Conservation (phyloP, 139 green algal species). For the Chlamydomonas sp. region DNA sequence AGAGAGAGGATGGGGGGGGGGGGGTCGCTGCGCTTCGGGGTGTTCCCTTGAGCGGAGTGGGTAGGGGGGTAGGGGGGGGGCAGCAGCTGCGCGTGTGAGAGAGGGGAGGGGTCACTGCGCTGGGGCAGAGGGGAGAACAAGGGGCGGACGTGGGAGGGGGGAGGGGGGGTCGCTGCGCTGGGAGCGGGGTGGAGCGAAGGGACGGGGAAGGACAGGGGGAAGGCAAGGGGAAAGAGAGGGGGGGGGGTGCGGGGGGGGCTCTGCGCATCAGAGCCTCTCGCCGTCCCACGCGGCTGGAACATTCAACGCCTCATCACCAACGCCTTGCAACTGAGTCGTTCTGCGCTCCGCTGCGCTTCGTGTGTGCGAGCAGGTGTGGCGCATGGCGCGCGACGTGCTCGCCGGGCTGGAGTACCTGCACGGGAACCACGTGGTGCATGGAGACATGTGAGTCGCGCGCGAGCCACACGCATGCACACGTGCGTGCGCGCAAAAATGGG, state of each 20-base stretch:
- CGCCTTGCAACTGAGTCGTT: too few species aligned
- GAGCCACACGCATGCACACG: not conserved
- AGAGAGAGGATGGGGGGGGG: not conserved
- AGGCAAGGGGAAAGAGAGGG: constrained; percentile 22
- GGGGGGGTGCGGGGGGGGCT: not conserved
- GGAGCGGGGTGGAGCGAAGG: not conserved
- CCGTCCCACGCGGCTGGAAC: too few species aligned
- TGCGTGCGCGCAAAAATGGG: not conserved
- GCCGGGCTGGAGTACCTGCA: constrained; percentile 54
- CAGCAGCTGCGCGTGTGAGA: too few species aligned
- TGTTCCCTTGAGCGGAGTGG: not conserved
- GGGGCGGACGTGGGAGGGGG: not conserved
- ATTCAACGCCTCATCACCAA: not conserved
- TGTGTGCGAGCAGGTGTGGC: too few species aligned
- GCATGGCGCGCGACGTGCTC: constrained; percentile 27
- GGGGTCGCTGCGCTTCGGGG: not conserved
- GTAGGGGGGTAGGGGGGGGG: not conserved
- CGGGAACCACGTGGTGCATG: constrained; percentile 19
- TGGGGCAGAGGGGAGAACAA: not conserved
- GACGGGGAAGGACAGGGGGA: constrained; percentile 42
- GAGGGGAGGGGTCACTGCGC: not conserved
- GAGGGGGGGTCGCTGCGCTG: not conserved
- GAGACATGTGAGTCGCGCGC: not conserved
- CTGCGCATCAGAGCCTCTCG: not conserved
- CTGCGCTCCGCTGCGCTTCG: not conserved